Evolutionary conservation across 2,329 filamentous ascomycete genomes (phyloP).

Genomic region (Berkeleyomyces basicola): DNA sequence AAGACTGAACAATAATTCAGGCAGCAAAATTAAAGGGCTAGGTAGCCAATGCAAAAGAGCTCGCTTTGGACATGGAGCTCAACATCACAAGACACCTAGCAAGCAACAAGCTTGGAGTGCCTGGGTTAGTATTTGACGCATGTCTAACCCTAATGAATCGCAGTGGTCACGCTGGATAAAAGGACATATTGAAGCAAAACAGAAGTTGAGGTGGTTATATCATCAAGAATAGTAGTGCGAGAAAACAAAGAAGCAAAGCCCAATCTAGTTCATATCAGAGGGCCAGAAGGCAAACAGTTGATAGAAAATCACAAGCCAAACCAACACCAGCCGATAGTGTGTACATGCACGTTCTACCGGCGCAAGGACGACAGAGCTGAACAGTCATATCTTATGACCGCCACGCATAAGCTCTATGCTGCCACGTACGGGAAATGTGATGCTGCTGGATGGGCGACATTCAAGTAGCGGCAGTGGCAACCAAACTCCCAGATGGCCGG

Average conservation of each 20-base stretch:
- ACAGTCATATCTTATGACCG: no score
- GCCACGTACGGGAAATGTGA: no score
- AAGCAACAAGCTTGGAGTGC: no score
- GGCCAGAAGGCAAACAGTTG: no score
- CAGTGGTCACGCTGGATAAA: not conserved
- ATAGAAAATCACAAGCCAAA: not conserved
- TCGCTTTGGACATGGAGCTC: not conserved
- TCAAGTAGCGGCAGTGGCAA: no score
- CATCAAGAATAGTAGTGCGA: not conserved
- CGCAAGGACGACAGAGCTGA: no score
- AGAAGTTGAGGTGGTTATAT: not conserved
- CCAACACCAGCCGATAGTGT: not conserved
- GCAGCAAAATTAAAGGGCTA: no score
- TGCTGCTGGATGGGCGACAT: no score
- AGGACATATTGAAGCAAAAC: not conserved
- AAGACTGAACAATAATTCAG: constrained; percentile 6
- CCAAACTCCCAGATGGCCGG: not conserved
- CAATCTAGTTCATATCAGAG: not conserved
- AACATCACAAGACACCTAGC: no score
- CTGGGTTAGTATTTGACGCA: not conserved
- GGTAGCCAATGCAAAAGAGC: not conserved
- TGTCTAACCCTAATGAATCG: not conserved
- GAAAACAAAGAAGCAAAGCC: not conserved
- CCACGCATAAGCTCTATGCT: no score
- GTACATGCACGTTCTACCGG: not conserved